A percentile compares a stretch with the other conserved stretches of the same genome.
These are phyloP conservation scores for Lentinula aciculospora DNA, from an alignment of 768 basidiomycete genomes.

Conservation along the genomic window DNA sequence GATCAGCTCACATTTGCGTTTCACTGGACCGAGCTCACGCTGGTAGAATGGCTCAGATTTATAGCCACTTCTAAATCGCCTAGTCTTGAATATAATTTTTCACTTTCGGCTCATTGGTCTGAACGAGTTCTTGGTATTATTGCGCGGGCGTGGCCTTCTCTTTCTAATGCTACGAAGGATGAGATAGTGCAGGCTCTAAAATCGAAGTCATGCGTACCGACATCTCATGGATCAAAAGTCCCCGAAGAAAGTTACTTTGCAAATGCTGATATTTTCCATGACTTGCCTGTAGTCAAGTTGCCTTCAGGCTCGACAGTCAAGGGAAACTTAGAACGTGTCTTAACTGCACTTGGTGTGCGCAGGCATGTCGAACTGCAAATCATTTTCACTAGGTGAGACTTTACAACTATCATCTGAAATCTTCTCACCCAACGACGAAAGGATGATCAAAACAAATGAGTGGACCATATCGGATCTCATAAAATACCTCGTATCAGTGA, in stretches of 20 bases:
- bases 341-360: slow-evolving; percentile 74
- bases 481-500: slow-evolving; percentile 83
- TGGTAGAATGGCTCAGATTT: slow-evolving; percentile 72
- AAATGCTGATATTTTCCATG: slow-evolving; percentile 83
- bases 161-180: slow-evolving; percentile 42
- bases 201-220: slow-evolving; percentile 60
- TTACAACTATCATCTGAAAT: neutral
- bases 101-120: slow-evolving; percentile 63
- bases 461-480: slow-evolving; percentile 85
- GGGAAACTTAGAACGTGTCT: slow-evolving; percentile 63
- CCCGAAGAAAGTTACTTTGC: slow-evolving; percentile 80
- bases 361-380: slow-evolving; percentile 91
- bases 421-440: slow-evolving; percentile 18
- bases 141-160: slow-evolving; percentile 66
- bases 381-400: slow-evolving; percentile 74
- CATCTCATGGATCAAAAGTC: slow-evolving; percentile 63
- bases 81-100: slow-evolving; percentile 54
- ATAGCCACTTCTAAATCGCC: slow-evolving; percentile 40
- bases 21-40: slow-evolving; percentile 72
- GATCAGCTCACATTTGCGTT: slow-evolving; percentile 50
- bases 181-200: slow-evolving; percentile 45
- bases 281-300: slow-evolving; percentile 74
- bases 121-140: slow-evolving; percentile 71
- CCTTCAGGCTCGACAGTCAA: slow-evolving; percentile 61
- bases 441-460: slow-evolving; percentile 86